Conservation (phyloP, 169 alveolate genomes). For the Eimeria maxima region DNA sequence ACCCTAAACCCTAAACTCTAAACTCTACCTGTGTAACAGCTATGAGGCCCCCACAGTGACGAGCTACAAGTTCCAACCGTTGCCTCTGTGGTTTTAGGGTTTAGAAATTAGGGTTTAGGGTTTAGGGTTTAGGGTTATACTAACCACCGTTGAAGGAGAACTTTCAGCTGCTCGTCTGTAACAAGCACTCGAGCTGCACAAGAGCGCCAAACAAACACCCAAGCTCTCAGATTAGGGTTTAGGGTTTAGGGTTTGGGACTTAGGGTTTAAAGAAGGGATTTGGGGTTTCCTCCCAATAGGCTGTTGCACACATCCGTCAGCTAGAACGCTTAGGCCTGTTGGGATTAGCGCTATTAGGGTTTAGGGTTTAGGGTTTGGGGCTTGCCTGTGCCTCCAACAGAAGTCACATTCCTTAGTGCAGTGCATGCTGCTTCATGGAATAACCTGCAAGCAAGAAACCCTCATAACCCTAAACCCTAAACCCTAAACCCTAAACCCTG, state of each 20-base stretch:
- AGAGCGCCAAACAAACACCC: not conserved
- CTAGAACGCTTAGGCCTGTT: not conserved
- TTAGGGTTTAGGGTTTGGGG: conserved; percentile 51
- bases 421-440: conserved; percentile 43
- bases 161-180: conserved; percentile 26
- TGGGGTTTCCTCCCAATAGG: not conserved
- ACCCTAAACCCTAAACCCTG: conserved; percentile 35
- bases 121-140: conserved; percentile 37
- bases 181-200: conserved; percentile 19
- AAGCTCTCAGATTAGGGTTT: no score
- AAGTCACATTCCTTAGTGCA: not conserved
- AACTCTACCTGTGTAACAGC: not conserved
- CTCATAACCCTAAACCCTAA: conserved; percentile 26
- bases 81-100: not conserved
- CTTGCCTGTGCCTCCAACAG: conserved; percentile 21
- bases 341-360: not conserved
- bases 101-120: conserved; percentile 1
- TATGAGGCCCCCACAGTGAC: not conserved
- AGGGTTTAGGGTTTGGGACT: not conserved
- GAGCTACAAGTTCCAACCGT: not conserved
- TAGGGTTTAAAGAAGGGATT: conserved; percentile 16
- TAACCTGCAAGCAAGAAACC: not conserved
- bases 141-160: not conserved
- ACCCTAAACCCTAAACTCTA: conserved; percentile 47
- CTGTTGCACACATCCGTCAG: not conserved